These are phyloP conservation scores for Penicillium macrosclerotiorum DNA, from an alignment of 495 filamentous ascomycete genomes.

Conservation along the genomic window DNA sequence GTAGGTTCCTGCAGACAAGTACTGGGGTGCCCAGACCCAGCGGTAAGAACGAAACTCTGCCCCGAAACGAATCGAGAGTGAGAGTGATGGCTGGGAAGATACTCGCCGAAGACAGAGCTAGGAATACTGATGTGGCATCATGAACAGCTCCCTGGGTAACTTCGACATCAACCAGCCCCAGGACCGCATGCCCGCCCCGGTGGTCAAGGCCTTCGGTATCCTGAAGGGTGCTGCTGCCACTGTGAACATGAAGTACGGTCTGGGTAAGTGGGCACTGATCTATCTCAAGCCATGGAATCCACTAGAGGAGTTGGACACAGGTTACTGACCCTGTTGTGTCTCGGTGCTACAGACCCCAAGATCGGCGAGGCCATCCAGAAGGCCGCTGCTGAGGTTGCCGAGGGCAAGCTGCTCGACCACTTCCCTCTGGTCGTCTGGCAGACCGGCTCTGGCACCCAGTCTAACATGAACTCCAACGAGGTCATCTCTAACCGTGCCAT, in stretches of 20 bases:
- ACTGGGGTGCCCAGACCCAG: conserved; percentile 99
- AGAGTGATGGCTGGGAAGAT: background rate
- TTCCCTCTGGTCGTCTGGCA: conserved; percentile 99
- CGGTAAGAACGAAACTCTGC: conserved; percentile 59
- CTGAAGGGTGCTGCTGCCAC: conserved; percentile 94
- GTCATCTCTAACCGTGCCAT: conserved; percentile 99
- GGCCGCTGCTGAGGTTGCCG: conserved; percentile 89
- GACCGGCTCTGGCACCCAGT: conserved; percentile 97
- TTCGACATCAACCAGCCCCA: conserved; percentile 99
- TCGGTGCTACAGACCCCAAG: conserved; percentile 70
- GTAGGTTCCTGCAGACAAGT: conserved; percentile 86
- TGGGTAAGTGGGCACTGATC: conserved; percentile 85
- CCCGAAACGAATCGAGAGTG: background rate
- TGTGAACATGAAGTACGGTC: conserved; percentile 93
- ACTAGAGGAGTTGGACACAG: too few relatives aligned
- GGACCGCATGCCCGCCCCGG: conserved; percentile 94
- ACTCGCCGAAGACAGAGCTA: background rate
- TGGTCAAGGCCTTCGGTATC: conserved; percentile 92
- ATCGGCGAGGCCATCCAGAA: conserved; percentile 91
- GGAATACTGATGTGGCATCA: conserved; percentile 19
- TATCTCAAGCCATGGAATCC: too few relatives aligned
- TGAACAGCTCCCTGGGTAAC: conserved; percentile 76
- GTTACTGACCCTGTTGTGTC: too few relatives aligned
- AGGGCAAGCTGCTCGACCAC: conserved; percentile 92
- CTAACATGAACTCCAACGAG: conserved; percentile 99